Evolutionary conservation across 192 early-diverging fungal genomes (phyloP), one percentile per base, ranked within the genome.

Genomic region (Coemansia sp.): DNA sequence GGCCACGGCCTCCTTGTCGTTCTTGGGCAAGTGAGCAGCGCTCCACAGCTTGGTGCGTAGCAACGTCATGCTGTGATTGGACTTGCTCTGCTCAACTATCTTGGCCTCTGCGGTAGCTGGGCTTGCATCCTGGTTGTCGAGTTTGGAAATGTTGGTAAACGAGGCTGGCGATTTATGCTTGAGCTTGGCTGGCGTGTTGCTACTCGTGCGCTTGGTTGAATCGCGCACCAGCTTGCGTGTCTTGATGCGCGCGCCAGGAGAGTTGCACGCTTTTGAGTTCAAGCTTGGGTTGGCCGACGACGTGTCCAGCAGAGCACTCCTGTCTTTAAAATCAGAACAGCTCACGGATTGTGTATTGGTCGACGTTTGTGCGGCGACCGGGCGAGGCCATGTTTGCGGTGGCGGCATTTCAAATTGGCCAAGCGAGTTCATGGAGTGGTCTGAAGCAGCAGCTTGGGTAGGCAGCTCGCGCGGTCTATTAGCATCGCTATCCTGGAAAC

Each of bases 191-290:
- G 22, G 54, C 21, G 10, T 34, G 65, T 22, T 21, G 18, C 0
- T 12, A 19, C n/a, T 26, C 9, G 58, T 14, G 26, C 56, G 70
- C 55, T 59, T 65, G 10, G 26, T 33, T 0, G 50, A 19, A 21
- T 56, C 63, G 19, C 76, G 76, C 36, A 64, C 40, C 1, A 78
- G 76, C 64, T 72, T 79, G n/a, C 70, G 66, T 14, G 76, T 62
- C 63, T 72, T 78, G 15, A 24, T 4, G 2, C 53, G 29, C 6
- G 19, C 12, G 24, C 38, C 32, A 6, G 37, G 50, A 15, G 50
- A 41, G 48, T 8, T 36, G 17, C 37, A 22, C 34, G 15, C 18
- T 8, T 36, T 56, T 19, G 55, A 33, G 7, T 18, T 43, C 19
- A 70, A 55, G 10, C 63, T 59, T 3, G 75, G 76, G 38, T 78